Evolutionary conservation across 1,284 basidiomycete genomes (phyloP).

Genomic region (Microbotryum lychnidis-dioicae): DNA sequence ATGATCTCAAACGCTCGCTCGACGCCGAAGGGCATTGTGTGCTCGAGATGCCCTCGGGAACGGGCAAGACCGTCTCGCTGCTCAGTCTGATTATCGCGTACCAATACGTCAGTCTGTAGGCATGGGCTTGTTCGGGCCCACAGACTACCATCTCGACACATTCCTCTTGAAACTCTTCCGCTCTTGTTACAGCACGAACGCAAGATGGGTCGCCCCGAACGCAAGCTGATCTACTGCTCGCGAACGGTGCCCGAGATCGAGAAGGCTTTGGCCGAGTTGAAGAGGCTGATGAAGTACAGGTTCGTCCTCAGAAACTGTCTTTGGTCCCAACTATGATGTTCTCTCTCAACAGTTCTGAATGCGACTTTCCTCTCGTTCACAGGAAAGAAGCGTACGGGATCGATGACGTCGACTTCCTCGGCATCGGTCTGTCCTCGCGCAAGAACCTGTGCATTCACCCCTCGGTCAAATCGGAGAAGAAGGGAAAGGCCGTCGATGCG

Average conservation of each 20-base stretch:
- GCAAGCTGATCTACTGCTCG: slow-evolving; percentile 98
- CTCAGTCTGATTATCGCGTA: slow-evolving; percentile 95
- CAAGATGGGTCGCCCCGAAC: slow-evolving; percentile 40
- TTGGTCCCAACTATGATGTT: too few relatives aligned
- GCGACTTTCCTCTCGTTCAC: slow-evolving; percentile 22
- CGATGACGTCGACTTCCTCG: slow-evolving; percentile 76
- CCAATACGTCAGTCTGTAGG: slow-evolving; percentile 61
- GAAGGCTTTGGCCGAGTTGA: slow-evolving; percentile 92
- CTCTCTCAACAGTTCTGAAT: slow-evolving; percentile 1
- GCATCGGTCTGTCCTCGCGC: slow-evolving; percentile 85
- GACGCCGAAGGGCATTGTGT: slow-evolving; percentile 99
- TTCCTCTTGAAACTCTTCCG: background rate
- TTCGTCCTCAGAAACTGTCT: background rate
- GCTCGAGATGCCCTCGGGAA: slow-evolving; percentile 98
- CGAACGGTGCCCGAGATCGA: slow-evolving; percentile 99
- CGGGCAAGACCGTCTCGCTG: slow-evolving; percentile 96
- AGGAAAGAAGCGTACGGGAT: slow-evolving; percentile 54
- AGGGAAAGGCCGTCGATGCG: slow-evolving; percentile 94
- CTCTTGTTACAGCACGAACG: slow-evolving; percentile 20
- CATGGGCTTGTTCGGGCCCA: background rate
- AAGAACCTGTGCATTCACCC: slow-evolving; percentile 97
- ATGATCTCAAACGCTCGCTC: slow-evolving; percentile 90
- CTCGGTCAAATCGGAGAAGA: slow-evolving; percentile 81
- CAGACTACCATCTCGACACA: too few relatives aligned
- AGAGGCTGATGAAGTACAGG: slow-evolving; percentile 88